These are phyloP conservation scores for Dactylellina haptotyla DNA, from an alignment of 2,329 filamentous ascomycete species.

Conservation along the genomic window DNA sequence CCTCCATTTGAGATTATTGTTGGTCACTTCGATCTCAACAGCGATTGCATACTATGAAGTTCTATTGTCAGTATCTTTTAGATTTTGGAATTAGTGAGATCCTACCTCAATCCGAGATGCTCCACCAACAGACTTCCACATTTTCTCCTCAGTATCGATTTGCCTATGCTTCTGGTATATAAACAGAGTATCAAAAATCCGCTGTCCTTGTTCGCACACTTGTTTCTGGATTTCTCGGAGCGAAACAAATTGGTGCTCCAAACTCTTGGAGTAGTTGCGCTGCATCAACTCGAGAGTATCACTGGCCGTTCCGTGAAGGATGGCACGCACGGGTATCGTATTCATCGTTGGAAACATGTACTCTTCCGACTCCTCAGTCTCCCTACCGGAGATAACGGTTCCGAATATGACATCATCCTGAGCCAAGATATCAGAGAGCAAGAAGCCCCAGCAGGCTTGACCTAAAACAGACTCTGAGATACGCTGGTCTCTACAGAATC, in stretches of 20 bases:
- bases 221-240: conserved; percentile 73
- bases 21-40: conserved; percentile 77
- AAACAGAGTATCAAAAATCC: conserved; percentile 73
- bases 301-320: conserved; percentile 74
- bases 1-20: conserved; percentile 72
- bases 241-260: conserved; percentile 80
- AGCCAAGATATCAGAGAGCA: conserved; percentile 71
- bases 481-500: conserved; percentile 73
- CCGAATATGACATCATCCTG: conserved; percentile 83
- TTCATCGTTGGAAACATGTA: conserved; percentile 93
- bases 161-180: conserved; percentile 71
- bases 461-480: conserved; percentile 81
- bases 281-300: conserved; percentile 79
- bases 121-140: conserved; percentile 73
- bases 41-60: conserved; percentile 44
- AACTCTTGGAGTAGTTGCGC: conserved; percentile 72
- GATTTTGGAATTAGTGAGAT: conserved; percentile 71
- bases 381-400: conserved; percentile 83
- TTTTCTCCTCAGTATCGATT: conserved; percentile 50
- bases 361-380: conserved; percentile 73
- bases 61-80: background rate
- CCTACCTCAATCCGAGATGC: conserved; percentile 73
- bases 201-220: conserved; percentile 63
- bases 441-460: conserved; percentile 78
- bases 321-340: conserved; percentile 77